These are phyloP conservation scores for Guillardia theta DNA, from an alignment of 78 protist species.

Conservation along the genomic window DNA sequence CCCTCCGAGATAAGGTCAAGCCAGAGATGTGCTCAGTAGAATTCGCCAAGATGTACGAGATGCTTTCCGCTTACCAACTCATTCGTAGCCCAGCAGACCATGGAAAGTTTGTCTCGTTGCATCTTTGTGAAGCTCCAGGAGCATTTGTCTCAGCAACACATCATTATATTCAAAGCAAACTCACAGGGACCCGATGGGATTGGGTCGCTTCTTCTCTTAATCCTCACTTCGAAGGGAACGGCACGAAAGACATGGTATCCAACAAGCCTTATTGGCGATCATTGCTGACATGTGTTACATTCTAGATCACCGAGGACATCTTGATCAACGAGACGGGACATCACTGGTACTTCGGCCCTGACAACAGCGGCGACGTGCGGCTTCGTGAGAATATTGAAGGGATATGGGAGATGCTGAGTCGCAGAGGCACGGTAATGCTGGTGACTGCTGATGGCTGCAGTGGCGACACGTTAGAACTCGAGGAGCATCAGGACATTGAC, in stretches of 20 bases:
- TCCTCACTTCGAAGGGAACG: constrained; percentile 50
- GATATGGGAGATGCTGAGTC: constrained; percentile 20
- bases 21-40: constrained; percentile 59
- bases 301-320: constrained; percentile 30
- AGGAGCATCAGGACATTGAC: constrained; percentile 34
- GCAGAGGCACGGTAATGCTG: background rate
- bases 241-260: constrained; percentile 14
- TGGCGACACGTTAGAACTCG: constrained; percentile 36
- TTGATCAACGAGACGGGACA: constrained; percentile 34
- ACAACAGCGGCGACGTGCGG: constrained; percentile 48
- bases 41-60: constrained; percentile 55
- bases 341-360: constrained; percentile 56
- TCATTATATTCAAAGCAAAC: constrained; percentile 33
- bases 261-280: too few species aligned
- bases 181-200: background rate
- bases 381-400: background rate
- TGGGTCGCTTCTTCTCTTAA: constrained; percentile 51
- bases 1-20: background rate
- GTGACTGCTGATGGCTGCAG: constrained; percentile 54
- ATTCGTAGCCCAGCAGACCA: background rate
- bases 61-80: background rate
- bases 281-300: too few species aligned
- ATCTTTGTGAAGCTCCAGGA: constrained; percentile 66
- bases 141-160: constrained; percentile 46
- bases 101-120: background rate